Evolutionary conservation across 148 eudicot genomes (phyloP).

Genomic region (Vaccinium vitisidaea): DNA sequence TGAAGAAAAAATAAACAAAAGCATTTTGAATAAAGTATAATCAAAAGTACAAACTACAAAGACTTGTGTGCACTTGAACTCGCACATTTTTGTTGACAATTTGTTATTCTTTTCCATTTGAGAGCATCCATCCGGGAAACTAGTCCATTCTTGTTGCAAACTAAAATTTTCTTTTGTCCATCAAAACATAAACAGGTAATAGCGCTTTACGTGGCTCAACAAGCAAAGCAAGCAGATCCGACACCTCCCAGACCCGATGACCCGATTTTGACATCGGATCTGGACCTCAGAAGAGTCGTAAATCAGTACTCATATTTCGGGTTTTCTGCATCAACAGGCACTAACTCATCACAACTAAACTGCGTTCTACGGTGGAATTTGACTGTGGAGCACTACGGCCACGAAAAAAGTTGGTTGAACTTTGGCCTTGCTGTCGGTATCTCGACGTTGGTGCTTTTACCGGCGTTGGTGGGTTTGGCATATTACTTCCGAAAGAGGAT

Average conservation of each 20-base stretch:
- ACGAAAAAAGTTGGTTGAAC: not conserved
- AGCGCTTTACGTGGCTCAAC: slow-evolving; percentile 50
- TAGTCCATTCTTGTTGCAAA: too few species aligned
- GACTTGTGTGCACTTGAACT: too few species aligned
- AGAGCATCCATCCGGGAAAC: too few species aligned
- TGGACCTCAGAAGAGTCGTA: slow-evolving; percentile 24
- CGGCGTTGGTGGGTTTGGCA: slow-evolving; percentile 17
- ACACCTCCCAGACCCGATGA: slow-evolving; percentile 49
- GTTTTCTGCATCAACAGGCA: slow-evolving; percentile 74
- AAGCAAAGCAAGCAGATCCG: not conserved
- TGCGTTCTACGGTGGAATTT: slow-evolving; percentile 80
- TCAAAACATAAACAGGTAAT: slow-evolving; percentile 13
- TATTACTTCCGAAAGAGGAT: slow-evolving; percentile 22
- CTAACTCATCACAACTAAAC: slow-evolving; percentile 38
- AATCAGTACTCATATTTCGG: slow-evolving; percentile 62
- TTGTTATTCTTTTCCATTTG: too few species aligned
- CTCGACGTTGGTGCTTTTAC: slow-evolving; percentile 19
- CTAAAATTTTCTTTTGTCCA: too few species aligned
- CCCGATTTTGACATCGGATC: slow-evolving; percentile 31
- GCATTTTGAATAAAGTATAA: too few species aligned
- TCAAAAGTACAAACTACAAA: too few species aligned
- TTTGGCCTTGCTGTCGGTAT: slow-evolving; percentile 22
- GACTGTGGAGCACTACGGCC: slow-evolving; percentile 42
- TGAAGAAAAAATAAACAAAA: too few species aligned
- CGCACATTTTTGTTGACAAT: too few species aligned